Evolutionary conservation across 2,329 filamentous ascomycete species (phyloP), one percentile per base, ranked within the genome.

Genomic region (Coniochaeta prunicola): DNA sequence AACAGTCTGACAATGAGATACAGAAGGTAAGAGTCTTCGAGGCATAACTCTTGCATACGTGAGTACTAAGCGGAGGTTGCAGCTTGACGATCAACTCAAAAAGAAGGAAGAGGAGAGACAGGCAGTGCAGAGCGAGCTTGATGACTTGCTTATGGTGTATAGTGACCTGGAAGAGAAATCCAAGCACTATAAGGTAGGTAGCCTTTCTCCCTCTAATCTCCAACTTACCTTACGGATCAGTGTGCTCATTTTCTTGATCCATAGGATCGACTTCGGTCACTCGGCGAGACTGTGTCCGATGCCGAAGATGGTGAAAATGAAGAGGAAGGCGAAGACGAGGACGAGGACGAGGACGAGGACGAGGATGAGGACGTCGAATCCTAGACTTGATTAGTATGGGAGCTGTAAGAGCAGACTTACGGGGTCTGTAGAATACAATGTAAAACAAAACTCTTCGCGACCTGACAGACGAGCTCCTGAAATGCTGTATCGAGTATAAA

Each of bases 71-170:
- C n/a, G 21, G 45, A 30, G 17, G 15, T 5, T 21, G 21, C 21
- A 77, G 73, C 62, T 67, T 50, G 69, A 75, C 57, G 61, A 64
- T 4, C 65, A 70, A 26, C 57, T 73, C 17, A 68, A 72, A 53
- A 74, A 81, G 63, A 86, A 83, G 62, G 83, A 86, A 64, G 80
- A 84, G 60, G 85, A 88, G 59, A 85, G 82, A 58, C 79, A 84
- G 61, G 74, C 81, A 1, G 80, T 81, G 5, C 90, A 93, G 69
- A 80, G 83, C 2, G 90, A 94, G 71, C 77, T 93, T 53, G 90
- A 94, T 64, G 90, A 94, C 70, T 77, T 93, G 58, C 75, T 94
- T 36, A 89, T 93, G 76, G 87, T 94, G 5, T 91, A 92, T 71
- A 86, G 84, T 15, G 90, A 94, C 68, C 69, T 92, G 19, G 90